phyloP scores from a whole-genome alignment of 495 filamentous ascomycete genomes.

The Aspergillus leporis region DNA sequence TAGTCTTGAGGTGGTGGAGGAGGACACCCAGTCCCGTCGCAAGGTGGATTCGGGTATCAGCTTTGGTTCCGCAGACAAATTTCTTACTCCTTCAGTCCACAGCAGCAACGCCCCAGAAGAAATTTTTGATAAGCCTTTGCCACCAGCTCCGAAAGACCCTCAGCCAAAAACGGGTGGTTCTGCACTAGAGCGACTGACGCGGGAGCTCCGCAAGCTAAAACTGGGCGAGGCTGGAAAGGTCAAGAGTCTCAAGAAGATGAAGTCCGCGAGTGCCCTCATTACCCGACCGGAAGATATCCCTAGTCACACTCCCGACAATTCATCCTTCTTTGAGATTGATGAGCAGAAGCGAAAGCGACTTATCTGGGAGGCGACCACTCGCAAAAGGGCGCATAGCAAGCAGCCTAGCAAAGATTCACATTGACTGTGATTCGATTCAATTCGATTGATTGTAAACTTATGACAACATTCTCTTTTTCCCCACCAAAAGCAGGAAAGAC shows the following conservation, averaged over 20 bases:
- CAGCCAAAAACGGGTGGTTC: conserved; percentile 42
- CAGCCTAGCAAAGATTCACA: conserved; percentile 22
- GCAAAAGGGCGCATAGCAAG: conserved; percentile 39
- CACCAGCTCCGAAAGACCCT: conserved; percentile 34
- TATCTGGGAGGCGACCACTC: conserved; percentile 47
- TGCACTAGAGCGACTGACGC: conserved; percentile 58
- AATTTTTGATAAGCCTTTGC: conserved; percentile 47
- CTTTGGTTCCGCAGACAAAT: conserved; percentile 44
- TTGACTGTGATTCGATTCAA: conserved; percentile 14
- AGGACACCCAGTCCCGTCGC: conserved; percentile 35
- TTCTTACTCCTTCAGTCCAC: conserved; percentile 32
- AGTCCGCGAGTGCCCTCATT: conserved; percentile 41
- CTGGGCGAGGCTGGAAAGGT: conserved; percentile 35
- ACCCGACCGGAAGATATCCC: conserved; percentile 28
- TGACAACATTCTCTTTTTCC: conserved; percentile 1
- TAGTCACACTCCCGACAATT: conserved; percentile 25
- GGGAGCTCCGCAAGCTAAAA: conserved; percentile 56
- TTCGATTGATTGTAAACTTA: conserved; percentile 8
- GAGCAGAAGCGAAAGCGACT: conserved; percentile 50
- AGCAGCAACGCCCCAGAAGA: conserved; percentile 33
- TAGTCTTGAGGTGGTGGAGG: conserved; percentile 39
- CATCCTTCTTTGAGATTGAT: conserved; percentile 48
- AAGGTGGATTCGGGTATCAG: conserved; percentile 68
- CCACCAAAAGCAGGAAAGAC: conserved; percentile 22
- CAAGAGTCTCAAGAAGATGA: conserved; percentile 51